A percentile compares a stretch with the other conserved stretches of the same genome.
phyloP scores from a whole-genome alignment of 2,329 filamentous ascomycete species.

The Plenodomus tracheiphilus region DNA sequence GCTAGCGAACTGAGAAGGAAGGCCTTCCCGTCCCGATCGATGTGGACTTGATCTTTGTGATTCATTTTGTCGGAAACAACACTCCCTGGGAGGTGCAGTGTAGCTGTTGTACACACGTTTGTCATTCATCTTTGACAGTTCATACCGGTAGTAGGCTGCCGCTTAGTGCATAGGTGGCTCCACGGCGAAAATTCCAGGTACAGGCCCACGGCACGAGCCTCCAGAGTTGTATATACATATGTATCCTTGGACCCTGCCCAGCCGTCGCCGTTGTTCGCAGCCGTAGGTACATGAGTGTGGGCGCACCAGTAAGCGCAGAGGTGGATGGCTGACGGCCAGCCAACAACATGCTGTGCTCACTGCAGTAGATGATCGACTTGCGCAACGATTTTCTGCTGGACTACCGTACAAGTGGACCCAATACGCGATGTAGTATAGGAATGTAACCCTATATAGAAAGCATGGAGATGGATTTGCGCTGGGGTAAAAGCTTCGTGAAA shows the following conservation, averaged over 20 bases:
- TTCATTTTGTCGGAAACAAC: too few relatives aligned
- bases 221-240: too few relatives aligned
- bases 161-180: not conserved
- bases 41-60: too few relatives aligned
- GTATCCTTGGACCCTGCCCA: not conserved
- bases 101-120: too few relatives aligned
- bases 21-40: too few relatives aligned
- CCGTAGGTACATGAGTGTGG: not conserved
- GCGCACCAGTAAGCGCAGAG: not conserved
- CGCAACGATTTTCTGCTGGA: not conserved
- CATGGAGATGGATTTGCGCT: not conserved
- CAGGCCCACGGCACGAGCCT: not conserved
- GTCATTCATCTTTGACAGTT: not conserved
- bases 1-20: too few relatives aligned
- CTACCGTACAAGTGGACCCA: not conserved
- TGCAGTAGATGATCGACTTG: not conserved
- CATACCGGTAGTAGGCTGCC: not conserved
- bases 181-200: not conserved
- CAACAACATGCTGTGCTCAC: not conserved
- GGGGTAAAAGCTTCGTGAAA: not conserved
- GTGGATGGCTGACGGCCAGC: not conserved
- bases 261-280: too few relatives aligned
- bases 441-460: slow-evolving; percentile 6
- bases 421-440: not conserved
- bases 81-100: too few relatives aligned